Base-by-base conservation (phyloP, 495 filamentous ascomycete species). In the Xylaria scruposa region DNA sequence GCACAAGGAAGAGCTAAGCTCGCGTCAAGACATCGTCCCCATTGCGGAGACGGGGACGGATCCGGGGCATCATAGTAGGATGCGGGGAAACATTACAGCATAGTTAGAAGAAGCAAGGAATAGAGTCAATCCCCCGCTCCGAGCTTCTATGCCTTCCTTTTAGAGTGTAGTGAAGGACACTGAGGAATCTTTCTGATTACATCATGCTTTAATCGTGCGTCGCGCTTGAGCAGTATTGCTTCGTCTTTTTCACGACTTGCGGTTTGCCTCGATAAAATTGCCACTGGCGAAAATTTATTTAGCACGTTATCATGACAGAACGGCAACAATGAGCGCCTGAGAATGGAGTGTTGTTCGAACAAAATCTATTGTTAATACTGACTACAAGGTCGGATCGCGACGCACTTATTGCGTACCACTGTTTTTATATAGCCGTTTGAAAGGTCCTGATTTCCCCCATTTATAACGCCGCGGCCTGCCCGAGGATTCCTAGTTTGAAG, bases 41-140 rank as follows among this genome's bases (percentile, higher is more conserved):
- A 44, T 62, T 19, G 64, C 64, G 33, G 49, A 56, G 49, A 29
- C 65, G 65, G 49, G 33, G 42, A 40, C 47, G 44, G 49, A 56
- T 42, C 65, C 47, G 49, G 36, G n/a, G 21, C 33, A 26, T 10
- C 9, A 24, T 47, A 9, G 24, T 2, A 15, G 46, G 56, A 19
- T 64, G 68, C 59, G 68, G 68, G 68, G 68, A 62, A 70, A 54
- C 24, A 40, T 19, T 53, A 44, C 65, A 31, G 21, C 31, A 49
- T 56, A 21, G 58, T 49, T 33, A 31, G 64, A 42, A 17, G 44
- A 46, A 64, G 47, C 59, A 42, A 21, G 21, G 46, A 70, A 63
- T 40, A 15, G 59, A 67, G 51, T 38, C 24, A 42, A 31, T 29
- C 47, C 46, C 46, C 59, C 46, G 44, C 60, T 53, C 51, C n/a